Evolutionary conservation across 2,329 filamentous ascomycete species (phyloP).

Genomic region (Colletotrichum tofieldiae): DNA sequence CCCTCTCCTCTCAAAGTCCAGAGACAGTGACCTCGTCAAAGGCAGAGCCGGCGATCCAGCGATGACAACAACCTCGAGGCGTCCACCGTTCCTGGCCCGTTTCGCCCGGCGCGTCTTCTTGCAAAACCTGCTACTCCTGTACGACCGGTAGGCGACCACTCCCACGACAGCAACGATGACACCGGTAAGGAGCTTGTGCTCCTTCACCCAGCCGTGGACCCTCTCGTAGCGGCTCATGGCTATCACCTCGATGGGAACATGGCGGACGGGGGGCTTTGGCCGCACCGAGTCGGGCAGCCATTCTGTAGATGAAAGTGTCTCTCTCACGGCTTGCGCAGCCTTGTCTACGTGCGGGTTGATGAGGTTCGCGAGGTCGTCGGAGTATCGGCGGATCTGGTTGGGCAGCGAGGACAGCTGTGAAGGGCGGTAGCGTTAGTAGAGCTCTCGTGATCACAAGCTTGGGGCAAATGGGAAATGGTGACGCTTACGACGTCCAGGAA

Average conservation of each 20-base stretch:
- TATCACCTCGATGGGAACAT: conserved; percentile 51
- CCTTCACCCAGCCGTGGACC: conserved; percentile 79
- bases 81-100: conserved; percentile 85
- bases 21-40: conserved; percentile 84
- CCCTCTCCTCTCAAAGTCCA: conserved; percentile 91
- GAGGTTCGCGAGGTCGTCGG: conserved; percentile 81
- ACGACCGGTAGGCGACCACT: conserved; percentile 71
- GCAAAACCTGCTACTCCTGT: conserved; percentile 68
- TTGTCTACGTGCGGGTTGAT: conserved; percentile 87
- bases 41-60: conserved; percentile 90
- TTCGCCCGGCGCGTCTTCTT: conserved; percentile 82
- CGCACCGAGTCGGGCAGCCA: conserved; percentile 83
- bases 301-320: conserved; percentile 75
- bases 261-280: conserved; percentile 65
- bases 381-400: conserved; percentile 79
- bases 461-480: neutral
- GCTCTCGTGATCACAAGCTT: conserved; percentile 21
- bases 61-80: conserved; percentile 89
- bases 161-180: conserved; percentile 80
- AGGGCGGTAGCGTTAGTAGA: conserved; percentile 33
- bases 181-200: conserved; percentile 82
- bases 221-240: conserved; percentile 62
- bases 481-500: conserved; percentile 81
- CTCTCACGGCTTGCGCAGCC: conserved; percentile 79
- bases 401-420: conserved; percentile 67